These are phyloP conservation scores for Penicillium oxalicum DNA, from an alignment of 2,329 filamentous ascomycete genomes.

Conservation along the genomic window DNA sequence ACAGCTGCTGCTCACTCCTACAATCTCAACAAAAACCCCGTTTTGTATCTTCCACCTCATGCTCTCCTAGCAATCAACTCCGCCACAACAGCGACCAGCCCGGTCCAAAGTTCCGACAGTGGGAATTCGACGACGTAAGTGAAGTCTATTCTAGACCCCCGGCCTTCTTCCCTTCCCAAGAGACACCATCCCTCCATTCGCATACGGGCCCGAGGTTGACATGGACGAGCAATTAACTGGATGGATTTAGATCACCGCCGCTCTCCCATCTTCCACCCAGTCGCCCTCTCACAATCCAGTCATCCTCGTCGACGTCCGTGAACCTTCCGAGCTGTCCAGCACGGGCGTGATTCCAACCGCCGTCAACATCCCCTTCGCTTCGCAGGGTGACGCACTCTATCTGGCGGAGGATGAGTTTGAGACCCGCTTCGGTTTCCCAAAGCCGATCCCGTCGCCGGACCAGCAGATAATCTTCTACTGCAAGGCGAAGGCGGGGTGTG, in stretches of 20 bases:
- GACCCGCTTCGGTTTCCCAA: conserved; percentile 70
- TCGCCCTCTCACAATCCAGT: conserved; percentile 24
- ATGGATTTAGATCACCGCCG: conserved; percentile 28
- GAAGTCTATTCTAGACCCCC: background rate
- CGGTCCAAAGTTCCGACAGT: conserved; percentile 17
- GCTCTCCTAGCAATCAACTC: conserved; percentile 5
- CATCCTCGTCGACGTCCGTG: conserved; percentile 44
- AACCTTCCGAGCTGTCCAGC: conserved; percentile 41
- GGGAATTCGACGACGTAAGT: conserved; percentile 35
- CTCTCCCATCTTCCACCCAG: conserved; percentile 23
- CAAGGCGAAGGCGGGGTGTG: conserved; percentile 83
- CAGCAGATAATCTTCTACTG: conserved; percentile 74
- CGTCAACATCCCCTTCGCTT: conserved; percentile 74
- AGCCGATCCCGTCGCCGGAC: conserved; percentile 53
- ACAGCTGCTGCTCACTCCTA: background rate
- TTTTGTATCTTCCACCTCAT: background rate
- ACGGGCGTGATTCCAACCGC: conserved; percentile 65
- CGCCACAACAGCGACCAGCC: conserved; percentile 20
- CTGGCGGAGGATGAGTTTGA: conserved; percentile 72
- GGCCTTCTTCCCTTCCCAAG: background rate
- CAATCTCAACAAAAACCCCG: background rate
- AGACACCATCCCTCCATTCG: background rate
- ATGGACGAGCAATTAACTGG: too few relatives aligned
- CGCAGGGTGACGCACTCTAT: conserved; percentile 72
- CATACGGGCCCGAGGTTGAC: too few relatives aligned